Evolutionary conservation across 305 asterid species (phyloP).

Genomic region (Rubia peregrina): DNA sequence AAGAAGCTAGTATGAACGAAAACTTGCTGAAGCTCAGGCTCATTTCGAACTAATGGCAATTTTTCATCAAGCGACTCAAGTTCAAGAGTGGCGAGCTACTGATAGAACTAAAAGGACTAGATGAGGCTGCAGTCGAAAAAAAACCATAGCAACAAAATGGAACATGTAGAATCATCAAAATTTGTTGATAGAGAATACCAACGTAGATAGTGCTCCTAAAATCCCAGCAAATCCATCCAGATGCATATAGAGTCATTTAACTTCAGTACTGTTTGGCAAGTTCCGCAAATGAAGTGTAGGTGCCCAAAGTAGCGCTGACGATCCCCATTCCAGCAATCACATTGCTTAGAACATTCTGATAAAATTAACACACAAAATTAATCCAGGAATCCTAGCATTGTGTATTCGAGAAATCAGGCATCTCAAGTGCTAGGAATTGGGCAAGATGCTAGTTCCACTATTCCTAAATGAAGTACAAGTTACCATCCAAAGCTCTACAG

Average conservation of each 20-base stretch:
- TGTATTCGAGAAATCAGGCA: neutral
- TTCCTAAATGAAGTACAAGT: too few relatives aligned
- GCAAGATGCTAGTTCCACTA: too few relatives aligned
- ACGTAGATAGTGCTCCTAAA: neutral
- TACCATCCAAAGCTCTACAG: too few relatives aligned
- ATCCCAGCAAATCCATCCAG: neutral
- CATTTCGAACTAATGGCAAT: neutral
- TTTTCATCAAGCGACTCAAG: neutral
- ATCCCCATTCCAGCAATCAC: conserved; percentile 43
- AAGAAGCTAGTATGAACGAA: neutral
- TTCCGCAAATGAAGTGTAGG: conserved; percentile 33
- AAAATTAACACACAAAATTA: neutral
- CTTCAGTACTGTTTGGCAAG: conserved; percentile 31
- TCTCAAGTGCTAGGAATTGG: neutral
- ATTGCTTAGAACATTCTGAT: conserved; percentile 38
- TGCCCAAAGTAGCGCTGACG: conserved; percentile 39
- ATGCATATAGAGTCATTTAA: neutral
- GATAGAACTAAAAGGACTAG: neutral
- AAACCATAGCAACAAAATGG: neutral
- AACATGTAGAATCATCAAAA: neutral
- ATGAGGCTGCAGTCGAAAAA: neutral
- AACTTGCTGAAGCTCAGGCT: neutral
- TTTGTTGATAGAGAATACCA: neutral
- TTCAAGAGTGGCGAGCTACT: neutral
- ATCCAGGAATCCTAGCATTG: neutral